Evolutionary conservation across 2,329 filamentous ascomycete species (phyloP), one percentile per base, ranked within the genome.

Genomic region (Claviceps humidiphila): DNA sequence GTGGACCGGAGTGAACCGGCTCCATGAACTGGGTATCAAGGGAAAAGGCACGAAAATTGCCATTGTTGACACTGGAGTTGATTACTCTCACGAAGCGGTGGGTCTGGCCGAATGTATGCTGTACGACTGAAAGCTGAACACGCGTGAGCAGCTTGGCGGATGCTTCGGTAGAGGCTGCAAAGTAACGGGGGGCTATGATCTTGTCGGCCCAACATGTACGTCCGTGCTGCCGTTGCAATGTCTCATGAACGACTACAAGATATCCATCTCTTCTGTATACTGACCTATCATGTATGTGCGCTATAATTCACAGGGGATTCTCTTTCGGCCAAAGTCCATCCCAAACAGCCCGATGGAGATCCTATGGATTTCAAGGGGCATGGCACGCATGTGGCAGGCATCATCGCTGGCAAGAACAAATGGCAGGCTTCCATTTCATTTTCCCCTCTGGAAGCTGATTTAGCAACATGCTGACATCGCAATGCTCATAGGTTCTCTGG

Each of bases 341-440:
- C 64, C 1, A 66, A 65, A 49, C 54, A 51, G 5, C 68, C 68
- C 1, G 68, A 71, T 42, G 56, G 58, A 17, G 53, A 59, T 37
- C 57, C 58, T 6, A 58, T 58, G 55, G 58, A 60, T 22, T 51
- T 48, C 34, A 50, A 58, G 26, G 57, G 58, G n/a, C 58, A 60
- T 34, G 58, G 51, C 11, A 55, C 53, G 17, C 51, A 59, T 47
- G 71, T 74, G 39, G 69, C 74, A 17, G 74, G 75, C 20, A 74
- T 74, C 24, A 69, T 77, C 55, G 74, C 68, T 26, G 74, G 72
- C 16, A 65, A 75, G 40, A 63, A 62, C 57, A 63, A 68, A 54
- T 65, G 62, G 64, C 60, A 55, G 51, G 49, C 24, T 22, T 7
- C 2, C 20, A 22, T 16, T 26, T 13, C 11, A 34, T 45, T 34